Evolutionary conservation across 257 asterid species (phyloP).

Genomic region (Nicotiana paniculata): DNA sequence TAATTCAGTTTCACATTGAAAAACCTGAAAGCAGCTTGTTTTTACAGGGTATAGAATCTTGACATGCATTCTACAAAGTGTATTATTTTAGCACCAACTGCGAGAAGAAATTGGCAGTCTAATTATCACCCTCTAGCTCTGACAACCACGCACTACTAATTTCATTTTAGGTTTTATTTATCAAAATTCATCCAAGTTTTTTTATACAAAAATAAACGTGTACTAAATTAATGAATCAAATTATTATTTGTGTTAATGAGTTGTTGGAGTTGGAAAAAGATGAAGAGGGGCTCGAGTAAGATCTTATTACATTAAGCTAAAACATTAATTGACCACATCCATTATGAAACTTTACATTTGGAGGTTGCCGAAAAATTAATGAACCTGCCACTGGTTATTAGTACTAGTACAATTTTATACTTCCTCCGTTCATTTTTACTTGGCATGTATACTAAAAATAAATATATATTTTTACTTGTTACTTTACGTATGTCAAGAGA

Average conservation of each 20-base stretch:
- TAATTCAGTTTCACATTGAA: neutral
- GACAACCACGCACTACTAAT: neutral
- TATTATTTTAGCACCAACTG: neutral
- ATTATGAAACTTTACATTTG: neutral
- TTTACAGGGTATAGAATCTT: neutral
- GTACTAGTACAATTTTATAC: too few relatives aligned
- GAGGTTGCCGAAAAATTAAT: neutral
- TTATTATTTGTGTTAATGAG: neutral
- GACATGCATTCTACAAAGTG: neutral
- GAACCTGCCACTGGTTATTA: neutral
- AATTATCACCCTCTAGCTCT: neutral
- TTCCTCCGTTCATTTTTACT: too few relatives aligned
- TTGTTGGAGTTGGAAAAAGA: neutral
- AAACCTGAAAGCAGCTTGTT: neutral
- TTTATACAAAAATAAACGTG: neutral
- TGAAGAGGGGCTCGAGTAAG: slow-evolving; percentile 34
- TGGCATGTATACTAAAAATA: too few relatives aligned
- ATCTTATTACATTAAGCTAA: neutral
- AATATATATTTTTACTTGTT: too few relatives aligned
- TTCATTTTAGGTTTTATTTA: neutral
- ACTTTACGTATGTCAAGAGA: too few relatives aligned
- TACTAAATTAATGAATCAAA: neutral
- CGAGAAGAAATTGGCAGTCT: neutral
- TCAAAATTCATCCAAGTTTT: neutral
- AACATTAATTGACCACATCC: slow-evolving; percentile 17